Base-by-base conservation (phyloP, 768 basidiomycete genomes). In the Hygrocybe coccinea region DNA sequence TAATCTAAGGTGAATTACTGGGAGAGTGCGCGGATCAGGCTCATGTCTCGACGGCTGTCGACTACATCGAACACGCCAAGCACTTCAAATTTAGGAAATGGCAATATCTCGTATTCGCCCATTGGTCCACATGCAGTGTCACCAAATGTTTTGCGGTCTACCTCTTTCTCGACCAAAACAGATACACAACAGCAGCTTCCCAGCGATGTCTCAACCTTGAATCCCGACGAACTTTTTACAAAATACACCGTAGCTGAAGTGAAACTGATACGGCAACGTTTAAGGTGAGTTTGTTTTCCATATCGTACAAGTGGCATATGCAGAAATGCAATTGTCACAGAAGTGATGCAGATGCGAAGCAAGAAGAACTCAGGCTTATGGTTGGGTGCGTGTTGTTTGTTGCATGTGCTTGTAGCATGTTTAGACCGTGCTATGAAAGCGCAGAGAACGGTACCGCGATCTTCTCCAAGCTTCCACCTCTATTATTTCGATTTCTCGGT, bases 381-480 rank as follows among this genome's bases (percentile, higher is more conserved):
- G 91, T 93, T 71, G 91, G 91, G 91, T 93, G 74, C 81, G 91
- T 85, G 60, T 43, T 56, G 34, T 47, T n/a, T 41, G 52, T 15
- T 22, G 12, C 34, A 33, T 29, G 33, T 35, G 38, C 9, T 21
- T 55, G 54, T 54, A 58, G 56, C 55, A 29, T 56, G 47, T 61
- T 60, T 56, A 63, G 56, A 74, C 62, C 67, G 64, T 72, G 71
- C 63, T 67, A 67, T 73, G 81, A 81, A 84, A 83, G 81, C 65
- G 68, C 69, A 93, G 91, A 72, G 91, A 92, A 83, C 85, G 90
- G 61, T 93, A 93, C 70, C 85, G 91, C 44, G 91, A 93, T 68
- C 76, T 93, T 29, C 73, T 93, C 34, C 87, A 91, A 71, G 89
- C 91, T 1, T 92, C 91, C 0, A 82, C 89, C 3, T 89, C 89